Base-by-base conservation (phyloP, 352 stramenopile genomes). In the Globisporangium paddicum region DNA sequence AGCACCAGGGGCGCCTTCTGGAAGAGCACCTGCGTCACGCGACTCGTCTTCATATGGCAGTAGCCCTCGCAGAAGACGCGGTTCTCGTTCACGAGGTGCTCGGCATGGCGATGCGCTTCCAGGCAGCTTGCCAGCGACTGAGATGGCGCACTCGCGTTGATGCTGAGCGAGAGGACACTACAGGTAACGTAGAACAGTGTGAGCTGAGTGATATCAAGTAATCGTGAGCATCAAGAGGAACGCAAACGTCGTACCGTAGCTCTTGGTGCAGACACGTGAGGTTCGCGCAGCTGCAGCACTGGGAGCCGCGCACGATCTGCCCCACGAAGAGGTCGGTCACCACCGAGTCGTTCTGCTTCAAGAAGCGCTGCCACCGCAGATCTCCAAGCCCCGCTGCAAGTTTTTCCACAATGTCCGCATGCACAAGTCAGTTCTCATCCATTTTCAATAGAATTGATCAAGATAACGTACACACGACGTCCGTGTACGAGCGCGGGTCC, bases 201-300 rank as follows among this genome's bases (percentile, higher is more conserved):
- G n/a, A n/a, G n/a, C n/a, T n/a, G n/a, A n/a, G n/a, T n/a, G n/a
- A n/a, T n/a, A n/a, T n/a, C n/a, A n/a, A n/a, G n/a, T n/a, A n/a
- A n/a, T n/a, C n/a, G n/a, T n/a, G n/a, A n/a, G n/a, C n/a, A n/a
- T n/a, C n/a, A n/a, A n/a, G n/a, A n/a, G n/a, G n/a, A n/a, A n/a
- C n/a, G 19, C 47, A 67, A 54, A 11, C 8, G 68, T 49, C 62
- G 1, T 53, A 82, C 73, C 71, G 51, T 23, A 77, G 64, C 64
- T 90, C 79, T 69, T 93, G 75, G 51, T 93, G 83, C 32, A 79
- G 68, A 62, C 79, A 89, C 5, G 79, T 87, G 26, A 95, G 66
- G 25, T 75, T 84, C 18, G 75, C 70, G 57, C 85, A 95, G n/a
- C 71, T 79, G 56, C 76, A 78, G 58, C 85, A 95, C 45, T 87